Percentiles rank a stretch among this genome's conserved stretches.
Evolutionary conservation across 1,284 basidiomycete genomes (phyloP).

Genomic region (Cryptococcus sp.): DNA sequence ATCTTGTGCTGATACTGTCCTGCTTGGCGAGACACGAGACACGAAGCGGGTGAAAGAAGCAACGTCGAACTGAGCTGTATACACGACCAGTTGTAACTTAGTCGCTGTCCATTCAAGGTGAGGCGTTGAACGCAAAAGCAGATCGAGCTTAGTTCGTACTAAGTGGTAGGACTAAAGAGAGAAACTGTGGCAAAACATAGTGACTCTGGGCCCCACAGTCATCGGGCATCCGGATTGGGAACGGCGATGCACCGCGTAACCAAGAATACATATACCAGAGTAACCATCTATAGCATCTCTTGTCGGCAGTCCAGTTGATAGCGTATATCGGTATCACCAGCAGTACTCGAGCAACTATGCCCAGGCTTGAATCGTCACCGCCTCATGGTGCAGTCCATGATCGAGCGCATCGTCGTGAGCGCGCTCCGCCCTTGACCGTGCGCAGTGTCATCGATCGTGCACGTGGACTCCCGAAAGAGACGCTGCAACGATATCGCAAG

Average conservation of each 20-base stretch:
- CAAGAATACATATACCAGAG: neutral
- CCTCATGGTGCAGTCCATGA: neutral
- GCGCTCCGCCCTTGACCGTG: neutral
- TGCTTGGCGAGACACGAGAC: too few relatives aligned
- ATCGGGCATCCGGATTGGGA: neutral
- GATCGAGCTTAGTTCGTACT: neutral
- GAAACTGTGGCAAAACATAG: neutral
- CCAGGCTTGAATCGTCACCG: slow-evolving; percentile 17
- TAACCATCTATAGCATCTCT: neutral
- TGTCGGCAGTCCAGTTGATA: neutral
- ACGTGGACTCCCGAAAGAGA: slow-evolving; percentile 15
- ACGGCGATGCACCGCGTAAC: neutral
- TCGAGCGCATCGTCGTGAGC: slow-evolving; percentile 7
- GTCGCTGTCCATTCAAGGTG: too few relatives aligned
- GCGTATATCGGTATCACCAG: neutral
- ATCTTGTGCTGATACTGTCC: too few relatives aligned
- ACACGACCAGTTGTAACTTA: too few relatives aligned
- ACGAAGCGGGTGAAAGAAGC: too few relatives aligned
- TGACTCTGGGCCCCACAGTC: neutral
- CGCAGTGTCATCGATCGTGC: slow-evolving; percentile 9
- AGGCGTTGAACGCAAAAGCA: too few relatives aligned
- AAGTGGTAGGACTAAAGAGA: neutral
- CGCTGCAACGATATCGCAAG: slow-evolving; percentile 28
- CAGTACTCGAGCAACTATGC: slow-evolving; percentile 5
- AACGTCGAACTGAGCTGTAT: too few relatives aligned